These are phyloP conservation scores for Metschnikowia kofuensis DNA, from an alignment of 805 yeast genomes.

Conservation along the genomic window DNA sequence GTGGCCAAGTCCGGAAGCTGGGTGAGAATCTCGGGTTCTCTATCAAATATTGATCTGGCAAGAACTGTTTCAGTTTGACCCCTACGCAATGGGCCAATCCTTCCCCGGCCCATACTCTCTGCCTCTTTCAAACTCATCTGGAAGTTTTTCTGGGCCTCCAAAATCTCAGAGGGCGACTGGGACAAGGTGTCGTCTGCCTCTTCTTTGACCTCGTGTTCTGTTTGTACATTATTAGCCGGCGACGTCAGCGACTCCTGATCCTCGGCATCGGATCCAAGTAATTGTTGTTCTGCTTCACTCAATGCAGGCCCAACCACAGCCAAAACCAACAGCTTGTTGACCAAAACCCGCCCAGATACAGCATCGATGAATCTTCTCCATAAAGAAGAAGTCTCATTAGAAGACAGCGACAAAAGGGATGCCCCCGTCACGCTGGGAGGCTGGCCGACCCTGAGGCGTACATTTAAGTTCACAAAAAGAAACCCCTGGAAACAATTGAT, in stretches of 20 bases:
- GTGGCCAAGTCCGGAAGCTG: constrained; percentile 3
- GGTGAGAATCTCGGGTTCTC: constrained; percentile 9
- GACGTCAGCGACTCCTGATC: too few relatives aligned
- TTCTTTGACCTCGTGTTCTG: neutral
- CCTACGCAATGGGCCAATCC: too few relatives aligned
- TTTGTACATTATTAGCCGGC: too few relatives aligned
- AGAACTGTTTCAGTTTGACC: neutral
- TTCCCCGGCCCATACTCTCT: neutral
- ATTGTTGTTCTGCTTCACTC: neutral
- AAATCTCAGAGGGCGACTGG: neutral
- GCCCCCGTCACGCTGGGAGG: constrained; percentile 1
- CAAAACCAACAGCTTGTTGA: constrained; percentile 1
- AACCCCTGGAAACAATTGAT: constrained; percentile 7
- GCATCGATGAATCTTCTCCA: constrained; percentile 6
- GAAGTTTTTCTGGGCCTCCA: neutral
- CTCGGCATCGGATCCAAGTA: neutral
- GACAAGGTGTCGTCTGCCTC: neutral
- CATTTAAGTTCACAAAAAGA: constrained; percentile 9
- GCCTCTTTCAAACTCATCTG: neutral
- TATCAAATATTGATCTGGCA: neutral
- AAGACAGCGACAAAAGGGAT: neutral
- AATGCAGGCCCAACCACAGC: neutral
- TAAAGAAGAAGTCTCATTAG: neutral
- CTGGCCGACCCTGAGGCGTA: constrained; percentile 1
- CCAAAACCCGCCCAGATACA: neutral